phyloP scores from a whole-genome alignment of 768 basidiomycete species.

The Calocera viscosa region DNA sequence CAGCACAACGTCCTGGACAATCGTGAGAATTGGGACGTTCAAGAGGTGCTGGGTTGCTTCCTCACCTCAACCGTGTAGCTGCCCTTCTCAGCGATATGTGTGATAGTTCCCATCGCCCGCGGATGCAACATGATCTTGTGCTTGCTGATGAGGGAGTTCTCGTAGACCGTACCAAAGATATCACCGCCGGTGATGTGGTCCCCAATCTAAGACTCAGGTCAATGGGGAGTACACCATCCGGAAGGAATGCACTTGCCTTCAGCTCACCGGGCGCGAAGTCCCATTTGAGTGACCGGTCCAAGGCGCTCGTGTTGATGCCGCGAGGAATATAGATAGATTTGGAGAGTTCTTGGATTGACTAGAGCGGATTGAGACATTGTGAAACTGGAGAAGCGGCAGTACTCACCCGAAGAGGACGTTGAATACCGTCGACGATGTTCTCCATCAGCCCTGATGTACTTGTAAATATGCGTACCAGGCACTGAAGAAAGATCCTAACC shows the following conservation, averaged over 20 bases:
- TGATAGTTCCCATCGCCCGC: conserved; percentile 88
- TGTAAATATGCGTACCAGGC: neutral
- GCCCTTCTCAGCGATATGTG: conserved; percentile 85
- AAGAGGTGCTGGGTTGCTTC: conserved; percentile 12
- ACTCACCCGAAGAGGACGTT: conserved; percentile 75
- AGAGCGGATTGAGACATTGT: conserved; percentile 23
- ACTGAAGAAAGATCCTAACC: conserved; percentile 35
- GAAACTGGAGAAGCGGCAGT: conserved; percentile 8
- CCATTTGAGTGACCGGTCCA: conserved; percentile 82
- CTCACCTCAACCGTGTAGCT: conserved; percentile 81
- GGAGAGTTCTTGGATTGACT: conserved; percentile 89
- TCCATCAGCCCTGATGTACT: conserved; percentile 71
- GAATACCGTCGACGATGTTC: conserved; percentile 98
- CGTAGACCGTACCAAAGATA: conserved; percentile 87
- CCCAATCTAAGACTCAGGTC: conserved; percentile 47
- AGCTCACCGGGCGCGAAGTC: conserved; percentile 79
- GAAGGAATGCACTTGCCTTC: conserved; percentile 39
- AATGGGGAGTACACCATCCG: neutral
- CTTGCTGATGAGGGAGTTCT: conserved; percentile 91
- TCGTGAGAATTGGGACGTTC: conserved; percentile 5
- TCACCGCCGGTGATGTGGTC: conserved; percentile 97
- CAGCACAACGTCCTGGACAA: conserved; percentile 69
- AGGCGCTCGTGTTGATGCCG: conserved; percentile 93
- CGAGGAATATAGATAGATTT: conserved; percentile 99
- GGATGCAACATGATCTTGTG: conserved; percentile 97